Base-by-base conservation (phyloP, 1,284 basidiomycete species). In the Rhodofomes roseus region DNA sequence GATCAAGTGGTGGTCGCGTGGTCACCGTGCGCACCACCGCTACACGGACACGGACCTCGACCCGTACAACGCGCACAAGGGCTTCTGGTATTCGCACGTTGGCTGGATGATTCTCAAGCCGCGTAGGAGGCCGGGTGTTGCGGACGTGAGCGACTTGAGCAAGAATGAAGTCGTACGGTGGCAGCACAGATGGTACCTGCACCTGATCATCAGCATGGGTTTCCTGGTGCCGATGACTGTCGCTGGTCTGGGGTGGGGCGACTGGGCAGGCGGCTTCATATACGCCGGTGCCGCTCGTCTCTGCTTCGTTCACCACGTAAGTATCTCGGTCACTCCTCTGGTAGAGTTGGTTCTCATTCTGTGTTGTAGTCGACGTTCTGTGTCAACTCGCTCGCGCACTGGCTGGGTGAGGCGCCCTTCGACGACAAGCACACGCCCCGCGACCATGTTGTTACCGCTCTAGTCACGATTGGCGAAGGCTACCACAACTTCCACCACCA, bases 401-500 rank as follows among this genome's bases (percentile, higher is more conserved):
- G 92, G 92, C 85, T 97, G 63, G 95, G 95, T 58, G 93, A 95
- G 65, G 79, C 89, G 23, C 92, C 93, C 23, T 96, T 95, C 70
- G 95, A 96, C 75, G 93, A 96, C 84, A 96, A 96, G 80, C 93
- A 95, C 77, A 91, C 93, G n/a, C 93, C 93, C 39, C 81, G 87
- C 58, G 93, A 96, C 75, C 92, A 95, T 76, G 78, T 95, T 67
- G 74, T 95, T 70, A 96, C 94, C 39, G 94, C 95, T 7, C 79
- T 96, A 43, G 87, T 85, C 61, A 96, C 94, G 31, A 87, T 95
- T 69, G 95, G 95, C 62, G 95, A 96, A 76, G 94, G 95, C 18
- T 96, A 96, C 80, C 95, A 96, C 83, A 96, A 97, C 77, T 97
- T 97, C 85, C 93, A 95, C 77, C 93, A 93, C 70, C 91, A 95